Evolutionary conservation across 805 yeast species (phyloP).

Genomic region (Candida insectorum): DNA sequence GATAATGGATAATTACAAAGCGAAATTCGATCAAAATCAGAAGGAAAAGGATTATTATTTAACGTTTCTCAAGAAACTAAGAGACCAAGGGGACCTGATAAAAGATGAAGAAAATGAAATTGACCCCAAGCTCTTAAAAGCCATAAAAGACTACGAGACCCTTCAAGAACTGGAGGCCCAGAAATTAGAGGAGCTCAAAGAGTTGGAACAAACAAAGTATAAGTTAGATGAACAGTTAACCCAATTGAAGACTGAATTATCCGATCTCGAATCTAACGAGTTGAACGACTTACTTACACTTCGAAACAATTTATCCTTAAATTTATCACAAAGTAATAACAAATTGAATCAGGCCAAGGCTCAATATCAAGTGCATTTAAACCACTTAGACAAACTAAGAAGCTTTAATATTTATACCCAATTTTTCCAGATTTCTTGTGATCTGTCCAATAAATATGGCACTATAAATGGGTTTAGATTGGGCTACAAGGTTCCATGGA

Average conservation of each 20-base stretch:
- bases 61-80: slow-evolving; percentile 66
- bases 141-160: slow-evolving; percentile 43
- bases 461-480: slow-evolving; percentile 81
- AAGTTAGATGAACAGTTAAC: slow-evolving; percentile 48
- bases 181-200: slow-evolving; percentile 27
- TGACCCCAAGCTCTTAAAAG: slow-evolving; percentile 39
- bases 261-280: slow-evolving; percentile 33
- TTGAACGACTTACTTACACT: slow-evolving; percentile 45
- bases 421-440: slow-evolving; percentile 78
- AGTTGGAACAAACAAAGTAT: slow-evolving; percentile 40
- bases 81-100: slow-evolving; percentile 23
- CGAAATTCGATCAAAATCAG: slow-evolving; percentile 67
- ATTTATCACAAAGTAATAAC: slow-evolving; percentile 45
- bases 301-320: slow-evolving; percentile 56
- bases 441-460: slow-evolving; percentile 66
- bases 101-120: slow-evolving; percentile 12
- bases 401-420: slow-evolving; percentile 79
- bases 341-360: slow-evolving; percentile 64
- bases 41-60: slow-evolving; percentile 77
- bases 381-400: slow-evolving; percentile 67
- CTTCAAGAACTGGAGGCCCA: slow-evolving; percentile 38
- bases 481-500: slow-evolving; percentile 82
- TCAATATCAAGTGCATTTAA: slow-evolving; percentile 57
- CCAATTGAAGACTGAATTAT: slow-evolving; percentile 37
- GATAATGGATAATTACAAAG: slow-evolving; percentile 60